Evolutionary conservation across 129 eudicot genomes (phyloP).

Genomic region (Ambrosia trifida): DNA sequence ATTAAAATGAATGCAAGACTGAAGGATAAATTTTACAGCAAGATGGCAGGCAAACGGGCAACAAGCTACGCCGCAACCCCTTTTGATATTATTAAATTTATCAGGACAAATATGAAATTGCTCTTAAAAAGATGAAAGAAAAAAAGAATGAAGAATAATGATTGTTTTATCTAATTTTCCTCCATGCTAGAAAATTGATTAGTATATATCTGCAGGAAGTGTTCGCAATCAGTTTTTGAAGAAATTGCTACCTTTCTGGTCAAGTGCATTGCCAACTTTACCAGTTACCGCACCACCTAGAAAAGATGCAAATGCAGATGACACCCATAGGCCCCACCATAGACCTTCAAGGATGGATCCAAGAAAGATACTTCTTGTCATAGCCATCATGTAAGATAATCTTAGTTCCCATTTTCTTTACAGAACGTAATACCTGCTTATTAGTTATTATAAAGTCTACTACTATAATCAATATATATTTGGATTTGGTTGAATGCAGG

Average conservation of each 20-base stretch:
- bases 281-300: constrained; percentile 89
- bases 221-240: constrained; percentile 77
- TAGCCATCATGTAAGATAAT: constrained; percentile 79
- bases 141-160: no score
- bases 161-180: no score
- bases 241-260: constrained; percentile 92
- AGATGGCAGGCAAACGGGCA: no score
- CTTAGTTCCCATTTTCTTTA: background rate
- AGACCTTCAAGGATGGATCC: constrained; percentile 92
- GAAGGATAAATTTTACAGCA: no score
- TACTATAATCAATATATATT: background rate
- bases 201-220: constrained; percentile 44
- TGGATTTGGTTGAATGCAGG: constrained; percentile 45
- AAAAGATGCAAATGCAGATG: constrained; percentile 73
- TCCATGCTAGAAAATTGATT: no score
- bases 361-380: constrained; percentile 79
- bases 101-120: background rate
- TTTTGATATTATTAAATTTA: background rate
- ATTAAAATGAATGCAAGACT: no score
- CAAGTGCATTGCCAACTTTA: constrained; percentile 85
- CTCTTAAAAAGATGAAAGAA: background rate
- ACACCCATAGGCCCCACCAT: constrained; percentile 60
- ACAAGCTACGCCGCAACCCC: no score
- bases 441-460: background rate
- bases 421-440: background rate